Percentiles rank a stretch among this genome's conserved stretches.
Conservation (phyloP, 257 asterid genomes). For the Perilla frutescens region DNA sequence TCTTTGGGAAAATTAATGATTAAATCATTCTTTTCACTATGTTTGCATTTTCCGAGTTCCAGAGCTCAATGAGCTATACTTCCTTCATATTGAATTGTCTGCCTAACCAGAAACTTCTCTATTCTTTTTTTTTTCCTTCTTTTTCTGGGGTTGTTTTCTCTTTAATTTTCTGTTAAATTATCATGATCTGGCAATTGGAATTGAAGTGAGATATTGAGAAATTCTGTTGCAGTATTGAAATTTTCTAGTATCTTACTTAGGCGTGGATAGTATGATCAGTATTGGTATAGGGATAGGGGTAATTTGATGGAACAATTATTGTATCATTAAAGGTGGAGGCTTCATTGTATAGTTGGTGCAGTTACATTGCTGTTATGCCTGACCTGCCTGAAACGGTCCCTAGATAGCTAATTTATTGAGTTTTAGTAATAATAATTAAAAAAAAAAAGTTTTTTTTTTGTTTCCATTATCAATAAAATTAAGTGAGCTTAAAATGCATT, state of each 20-base stretch:
- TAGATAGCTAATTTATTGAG: neutral
- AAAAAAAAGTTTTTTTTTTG: neutral
- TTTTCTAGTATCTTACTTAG: neutral
- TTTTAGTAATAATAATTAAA: neutral
- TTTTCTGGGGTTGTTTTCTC: neutral
- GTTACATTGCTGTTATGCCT: slow-evolving; percentile 13
- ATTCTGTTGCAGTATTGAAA: neutral
- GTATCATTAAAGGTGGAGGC: slow-evolving; percentile 1
- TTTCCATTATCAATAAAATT: neutral
- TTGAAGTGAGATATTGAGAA: neutral
- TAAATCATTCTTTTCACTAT: neutral
- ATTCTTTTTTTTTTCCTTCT: neutral
- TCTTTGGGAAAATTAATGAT: slow-evolving; percentile 30
- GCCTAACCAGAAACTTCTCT: neutral
- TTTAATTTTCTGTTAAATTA: neutral
- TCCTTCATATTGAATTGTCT: neutral
- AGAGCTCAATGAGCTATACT: neutral
- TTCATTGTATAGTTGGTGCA: slow-evolving; percentile 16
- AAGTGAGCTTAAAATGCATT: neutral
- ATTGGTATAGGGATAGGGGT: neutral
- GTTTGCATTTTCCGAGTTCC: neutral
- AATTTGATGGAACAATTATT: neutral
- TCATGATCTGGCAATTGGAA: slow-evolving; percentile 7
- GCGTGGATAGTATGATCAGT: neutral
- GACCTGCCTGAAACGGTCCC: slow-evolving; percentile 19